Evolutionary conservation across 2,329 filamentous ascomycete species (phyloP).

Genomic region (Ciborinia camelliae): DNA sequence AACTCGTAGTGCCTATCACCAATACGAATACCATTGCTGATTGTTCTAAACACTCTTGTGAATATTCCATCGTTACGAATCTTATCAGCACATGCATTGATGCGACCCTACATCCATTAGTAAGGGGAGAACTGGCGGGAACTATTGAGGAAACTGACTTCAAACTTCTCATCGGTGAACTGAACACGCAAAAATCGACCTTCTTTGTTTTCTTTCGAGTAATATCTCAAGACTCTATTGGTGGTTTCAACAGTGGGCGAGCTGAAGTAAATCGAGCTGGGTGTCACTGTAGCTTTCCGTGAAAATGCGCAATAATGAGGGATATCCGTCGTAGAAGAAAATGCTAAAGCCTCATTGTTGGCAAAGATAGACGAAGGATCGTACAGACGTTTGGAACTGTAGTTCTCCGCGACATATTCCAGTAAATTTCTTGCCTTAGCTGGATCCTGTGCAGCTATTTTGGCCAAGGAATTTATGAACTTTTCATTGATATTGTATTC

Average conservation of each 20-base stretch:
- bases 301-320: constrained; percentile 73
- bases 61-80: constrained; percentile 65
- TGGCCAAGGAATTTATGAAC: constrained; percentile 62
- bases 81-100: constrained; percentile 53
- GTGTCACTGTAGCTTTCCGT: constrained; percentile 76
- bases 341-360: constrained; percentile 48
- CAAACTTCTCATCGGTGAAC: constrained; percentile 74
- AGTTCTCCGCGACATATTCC: constrained; percentile 68
- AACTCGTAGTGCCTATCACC: constrained; percentile 83
- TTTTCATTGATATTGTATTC: constrained; percentile 67
- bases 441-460: constrained; percentile 44
- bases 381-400: constrained; percentile 51
- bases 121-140: constrained; percentile 17
- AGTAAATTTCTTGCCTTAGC: constrained; percentile 62
- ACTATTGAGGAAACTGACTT: constrained; percentile 33
- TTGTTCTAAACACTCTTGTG: constrained; percentile 65
- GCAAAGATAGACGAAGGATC: constrained; percentile 72
- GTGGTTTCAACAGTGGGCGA: constrained; percentile 81
- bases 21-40: constrained; percentile 76
- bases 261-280: constrained; percentile 74
- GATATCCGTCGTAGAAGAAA: constrained; percentile 49
- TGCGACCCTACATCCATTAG: constrained; percentile 49
- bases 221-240: constrained; percentile 79
- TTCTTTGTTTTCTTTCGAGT: constrained; percentile 51
- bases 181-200: constrained; percentile 87